phyloP scores from a whole-genome alignment of 192 early-diverging fungal species.

The Rhizophagus sp. region DNA sequence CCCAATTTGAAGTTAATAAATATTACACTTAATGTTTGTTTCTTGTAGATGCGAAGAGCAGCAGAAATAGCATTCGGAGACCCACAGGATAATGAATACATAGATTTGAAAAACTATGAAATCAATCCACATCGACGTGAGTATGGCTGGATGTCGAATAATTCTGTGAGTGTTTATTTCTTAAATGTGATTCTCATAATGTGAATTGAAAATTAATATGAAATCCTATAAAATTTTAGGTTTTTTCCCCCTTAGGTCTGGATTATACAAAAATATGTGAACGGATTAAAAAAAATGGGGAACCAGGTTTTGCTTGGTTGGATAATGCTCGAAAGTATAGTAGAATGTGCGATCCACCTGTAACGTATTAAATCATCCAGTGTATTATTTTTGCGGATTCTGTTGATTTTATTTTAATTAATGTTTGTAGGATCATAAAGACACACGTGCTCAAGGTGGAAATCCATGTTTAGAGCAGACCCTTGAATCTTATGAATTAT shows the following conservation, averaged over 20 bases:
- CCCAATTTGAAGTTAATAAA: too few relatives aligned
- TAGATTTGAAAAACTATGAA: constrained; percentile 53
- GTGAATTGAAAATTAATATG: too few relatives aligned
- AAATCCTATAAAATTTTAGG: constrained; percentile 6
- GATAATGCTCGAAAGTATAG: constrained; percentile 42
- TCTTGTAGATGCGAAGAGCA: constrained; percentile 38
- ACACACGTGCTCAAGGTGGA: constrained; percentile 41
- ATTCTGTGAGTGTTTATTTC: constrained; percentile 35
- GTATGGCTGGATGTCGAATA: constrained; percentile 55
- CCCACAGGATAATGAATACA: constrained; percentile 41
- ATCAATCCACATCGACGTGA: constrained; percentile 46
- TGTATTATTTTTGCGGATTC: not conserved
- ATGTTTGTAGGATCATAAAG: constrained; percentile 28
- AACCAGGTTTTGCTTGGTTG: constrained; percentile 53
- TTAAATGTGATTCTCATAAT: not conserved
- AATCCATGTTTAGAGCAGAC: constrained; percentile 54
- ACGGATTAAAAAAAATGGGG: constrained; percentile 44
- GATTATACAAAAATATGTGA: constrained; percentile 39
- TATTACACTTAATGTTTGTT: too few relatives aligned
- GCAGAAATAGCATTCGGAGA: constrained; percentile 57
- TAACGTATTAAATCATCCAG: not conserved
- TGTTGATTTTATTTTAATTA: constrained; percentile 1
- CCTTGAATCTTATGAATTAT: constrained; percentile 49
- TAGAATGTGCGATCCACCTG: constrained; percentile 40
- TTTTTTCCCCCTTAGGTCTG: constrained; percentile 46